These are phyloP conservation scores for Balamuthia mandrillaris DNA, from an alignment of 208 protist species.

Conservation along the genomic window DNA sequence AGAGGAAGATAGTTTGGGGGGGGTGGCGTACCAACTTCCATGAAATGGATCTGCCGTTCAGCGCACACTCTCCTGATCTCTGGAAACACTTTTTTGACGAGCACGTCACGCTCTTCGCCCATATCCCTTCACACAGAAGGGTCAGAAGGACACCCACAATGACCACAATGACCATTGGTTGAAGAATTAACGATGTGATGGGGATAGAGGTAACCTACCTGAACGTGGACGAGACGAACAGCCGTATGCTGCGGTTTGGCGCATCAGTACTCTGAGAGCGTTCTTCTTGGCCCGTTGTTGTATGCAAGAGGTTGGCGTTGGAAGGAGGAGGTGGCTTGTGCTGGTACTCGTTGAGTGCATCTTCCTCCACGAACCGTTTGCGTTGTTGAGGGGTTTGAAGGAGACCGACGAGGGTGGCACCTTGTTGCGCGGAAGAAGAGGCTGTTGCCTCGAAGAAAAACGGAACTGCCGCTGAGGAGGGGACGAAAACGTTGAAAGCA, in stretches of 20 bases:
- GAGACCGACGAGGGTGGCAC: too few relatives aligned
- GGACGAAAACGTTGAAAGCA: too few relatives aligned
- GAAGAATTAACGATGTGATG: background rate
- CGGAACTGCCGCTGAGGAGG: background rate
- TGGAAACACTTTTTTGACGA: conserved; percentile 40
- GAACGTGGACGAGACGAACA: conserved; percentile 21
- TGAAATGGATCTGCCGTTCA: conserved; percentile 3
- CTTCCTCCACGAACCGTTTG: too few relatives aligned
- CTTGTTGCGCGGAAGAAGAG: background rate
- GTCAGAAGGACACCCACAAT: too few relatives aligned
- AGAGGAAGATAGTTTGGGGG: too few relatives aligned
- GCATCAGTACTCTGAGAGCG: background rate
- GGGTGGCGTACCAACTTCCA: conserved; percentile 2
- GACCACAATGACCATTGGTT: background rate
- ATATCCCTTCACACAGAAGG: conserved; percentile 13
- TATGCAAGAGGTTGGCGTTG: background rate
- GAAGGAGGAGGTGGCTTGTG: background rate
- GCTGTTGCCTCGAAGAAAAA: background rate
- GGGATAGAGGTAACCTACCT: background rate
- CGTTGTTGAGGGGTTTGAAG: too few relatives aligned
- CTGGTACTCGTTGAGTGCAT: background rate
- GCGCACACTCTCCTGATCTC: conserved; percentile 18
- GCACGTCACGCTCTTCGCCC: conserved; percentile 18
- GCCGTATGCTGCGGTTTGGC: conserved; percentile 10
- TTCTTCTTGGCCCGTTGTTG: background rate